Evolutionary conservation across 176 grass and related monocot genomes (phyloP), one percentile per base, ranked within the genome.

Genomic region (Eragrostis nindensis): DNA sequence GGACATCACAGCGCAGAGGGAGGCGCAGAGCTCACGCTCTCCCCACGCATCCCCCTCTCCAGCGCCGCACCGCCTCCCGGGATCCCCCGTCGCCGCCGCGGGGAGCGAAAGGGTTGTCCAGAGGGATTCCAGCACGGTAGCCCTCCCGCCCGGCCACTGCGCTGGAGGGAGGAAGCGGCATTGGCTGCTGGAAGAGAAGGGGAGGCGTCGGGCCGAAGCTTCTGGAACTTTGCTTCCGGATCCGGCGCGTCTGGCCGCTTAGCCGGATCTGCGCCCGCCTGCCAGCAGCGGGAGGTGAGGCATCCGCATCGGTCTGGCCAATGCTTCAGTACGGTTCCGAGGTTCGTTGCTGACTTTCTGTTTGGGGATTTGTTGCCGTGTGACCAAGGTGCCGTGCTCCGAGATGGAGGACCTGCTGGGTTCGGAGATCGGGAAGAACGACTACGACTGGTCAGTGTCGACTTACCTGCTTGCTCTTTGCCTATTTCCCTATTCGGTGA

Each of bases 341-440:
- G 29, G 6, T 39, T 50, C 47, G 47, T 15, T 7, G 11, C 54
- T 60, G 36, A 38, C 18, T 69, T 52, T 32, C 54, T 52, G 64
- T 66, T 66, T 68, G 22, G 50, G 76, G 77, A 48, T 68, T 49
- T 68, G 26, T 13, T 41, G 66, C 81, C 53, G 83, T 17, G 78
- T 85, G 44, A 41, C 36, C 61, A 22, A 66, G 30, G 55, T 21
- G 42, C n/a, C 9, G 46, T 10, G 83, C 40, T 59, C 65, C 42
- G 42, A 68, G 52, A 98, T 98, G 92, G 95, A 98, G 74, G 95
- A 94, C 86, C 76, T 98, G 52, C 61, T 98, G 50, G 90, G 88
- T 59, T 69, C 84, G 32, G 95, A 98, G 74, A 90, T 94, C 67
- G 92, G 95, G 70, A 98, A 98, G 95, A 94, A 94, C 84, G 95